These are phyloP conservation scores for Aspergillus arachidicola DNA, from an alignment of 2,329 filamentous ascomycete genomes.

Conservation along the genomic window DNA sequence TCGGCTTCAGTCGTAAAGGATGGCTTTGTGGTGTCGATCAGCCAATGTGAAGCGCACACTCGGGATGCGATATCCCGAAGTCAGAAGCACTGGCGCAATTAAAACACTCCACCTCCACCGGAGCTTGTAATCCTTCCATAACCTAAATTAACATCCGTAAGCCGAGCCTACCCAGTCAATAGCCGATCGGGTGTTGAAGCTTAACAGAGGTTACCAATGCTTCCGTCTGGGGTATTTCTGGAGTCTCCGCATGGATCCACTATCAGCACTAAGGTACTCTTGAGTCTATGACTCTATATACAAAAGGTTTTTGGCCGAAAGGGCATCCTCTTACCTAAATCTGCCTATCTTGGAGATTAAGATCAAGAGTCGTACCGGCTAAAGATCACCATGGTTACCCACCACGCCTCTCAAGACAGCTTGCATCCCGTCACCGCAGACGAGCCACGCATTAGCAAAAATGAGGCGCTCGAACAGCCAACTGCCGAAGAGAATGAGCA, in stretches of 20 bases:
- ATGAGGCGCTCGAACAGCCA: conserved; percentile 7
- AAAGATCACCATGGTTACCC: background rate
- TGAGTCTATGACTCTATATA: background rate
- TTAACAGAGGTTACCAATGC: background rate
- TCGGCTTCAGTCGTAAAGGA: no score
- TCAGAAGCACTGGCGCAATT: background rate
- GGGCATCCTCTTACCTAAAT: background rate
- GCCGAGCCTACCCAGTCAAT: background rate
- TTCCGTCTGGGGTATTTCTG: background rate
- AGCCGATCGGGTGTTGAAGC: background rate
- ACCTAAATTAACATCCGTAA: background rate
- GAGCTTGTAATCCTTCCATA: background rate
- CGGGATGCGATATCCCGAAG: background rate
- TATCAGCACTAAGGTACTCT: background rate
- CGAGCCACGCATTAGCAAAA: conserved; percentile 4
- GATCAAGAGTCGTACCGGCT: background rate
- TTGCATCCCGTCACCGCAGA: background rate
- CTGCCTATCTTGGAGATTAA: background rate
- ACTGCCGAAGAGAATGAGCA: background rate
- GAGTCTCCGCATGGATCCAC: background rate
- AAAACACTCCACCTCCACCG: background rate
- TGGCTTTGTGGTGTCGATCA: background rate
- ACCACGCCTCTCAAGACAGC: background rate
- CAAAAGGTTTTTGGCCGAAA: background rate
- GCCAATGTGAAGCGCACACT: background rate